Conservation (phyloP, 345 rosid genomes). For the Anacardium occidentale region DNA sequence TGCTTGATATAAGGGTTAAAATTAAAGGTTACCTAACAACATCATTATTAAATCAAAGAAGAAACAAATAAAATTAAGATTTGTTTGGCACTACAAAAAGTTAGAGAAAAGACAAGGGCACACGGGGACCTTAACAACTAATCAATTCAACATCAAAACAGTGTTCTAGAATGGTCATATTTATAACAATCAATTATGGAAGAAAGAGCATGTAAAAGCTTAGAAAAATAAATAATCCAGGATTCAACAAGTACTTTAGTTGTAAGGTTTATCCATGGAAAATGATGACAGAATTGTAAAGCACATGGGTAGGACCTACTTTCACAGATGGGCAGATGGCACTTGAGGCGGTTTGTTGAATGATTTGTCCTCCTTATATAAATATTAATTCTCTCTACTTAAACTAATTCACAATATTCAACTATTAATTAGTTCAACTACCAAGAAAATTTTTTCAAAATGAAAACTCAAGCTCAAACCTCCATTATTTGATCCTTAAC, state of each 20-base stretch:
- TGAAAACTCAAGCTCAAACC: neutral
- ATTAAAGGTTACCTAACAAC: conserved; percentile 32
- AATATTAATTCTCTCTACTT: too few species aligned
- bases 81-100: conserved; percentile 18
- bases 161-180: neutral
- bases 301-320: conserved; percentile 18
- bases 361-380: too few species aligned
- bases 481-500: neutral
- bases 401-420: too few species aligned
- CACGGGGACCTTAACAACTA: conserved; percentile 39
- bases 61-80: conserved; percentile 32
- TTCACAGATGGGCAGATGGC: neutral
- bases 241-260: conserved; percentile 7
- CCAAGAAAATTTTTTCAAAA: neutral
- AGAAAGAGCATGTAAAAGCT: neutral
- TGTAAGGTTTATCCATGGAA: neutral
- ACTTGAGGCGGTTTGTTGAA: too few species aligned
- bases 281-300: neutral
- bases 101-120: conserved; percentile 29
- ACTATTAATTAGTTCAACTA: too few species aligned
- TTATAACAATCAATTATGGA: too few species aligned
- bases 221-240: neutral
- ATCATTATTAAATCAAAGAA: neutral
- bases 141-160: neutral
- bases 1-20: conserved; percentile 20